Evolutionary conservation across 176 grass and related monocot genomes (phyloP), one percentile per base, ranked within the genome.

Genomic region (Pontederia crassipes): DNA sequence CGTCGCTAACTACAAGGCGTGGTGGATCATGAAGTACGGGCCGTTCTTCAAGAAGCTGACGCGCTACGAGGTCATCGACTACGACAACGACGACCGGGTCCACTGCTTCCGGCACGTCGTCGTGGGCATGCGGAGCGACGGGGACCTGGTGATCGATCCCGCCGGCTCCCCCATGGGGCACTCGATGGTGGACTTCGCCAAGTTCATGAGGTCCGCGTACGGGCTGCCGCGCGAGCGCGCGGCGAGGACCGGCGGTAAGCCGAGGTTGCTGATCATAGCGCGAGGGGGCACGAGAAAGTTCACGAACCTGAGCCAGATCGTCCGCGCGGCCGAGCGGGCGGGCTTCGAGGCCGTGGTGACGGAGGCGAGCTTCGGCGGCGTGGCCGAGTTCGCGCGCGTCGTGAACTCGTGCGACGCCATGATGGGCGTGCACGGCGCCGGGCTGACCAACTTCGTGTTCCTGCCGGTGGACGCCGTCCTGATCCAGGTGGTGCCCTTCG

Each of bases 371-470:
- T 15, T 54, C 14, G 51, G 51, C 14, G n/a, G 54, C 35, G 17
- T 91, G 9, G 77, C 14, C 0, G 88, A 91, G 52, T 69, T 74
- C 46, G 88, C 88, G 0, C 24, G 57, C 10, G 9, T 1, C 11
- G 81, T 89, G 71, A 95, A 95, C 79, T 66, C 89, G 0, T 78
- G 74, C 73, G 85, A 95, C 71, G 85, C 65, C 40, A 75, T 95
- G 59, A 55, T 95, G 10, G 85, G 89, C 4, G 89, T 74, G 32
- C 89, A 95, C 40, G 89, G 89, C 11, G 89, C 89, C 2, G 85
- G 89, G 13, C 74, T 89, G 62, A 86, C 89, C 0, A 89, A 83
- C 66, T 69, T 72, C 2, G 82, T 78, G 56, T 95, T 89, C 77
- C 73, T 95, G 11, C 89, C 89, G 4, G n/a, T 11, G 14, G 51